phyloP scores from a whole-genome alignment of 352 stramenopile species.

The Globisporangium spinosum region DNA sequence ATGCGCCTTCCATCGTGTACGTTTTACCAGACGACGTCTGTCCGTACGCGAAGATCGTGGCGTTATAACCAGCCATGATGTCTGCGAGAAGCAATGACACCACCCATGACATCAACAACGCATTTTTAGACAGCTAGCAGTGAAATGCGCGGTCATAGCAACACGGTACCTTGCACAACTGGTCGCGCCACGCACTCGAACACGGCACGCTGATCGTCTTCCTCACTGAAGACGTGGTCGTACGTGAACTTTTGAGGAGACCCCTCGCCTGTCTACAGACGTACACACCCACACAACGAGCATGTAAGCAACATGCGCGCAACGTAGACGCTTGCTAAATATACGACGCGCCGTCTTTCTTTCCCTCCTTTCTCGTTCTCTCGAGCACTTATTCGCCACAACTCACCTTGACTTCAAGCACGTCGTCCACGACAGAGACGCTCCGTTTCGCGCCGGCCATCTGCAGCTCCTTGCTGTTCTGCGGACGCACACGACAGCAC shows the following conservation, averaged over 20 bases:
- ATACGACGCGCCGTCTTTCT: not conserved
- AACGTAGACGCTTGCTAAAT: not conserved
- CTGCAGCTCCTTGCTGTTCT: constrained; percentile 75
- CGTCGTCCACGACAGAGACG: constrained; percentile 45
- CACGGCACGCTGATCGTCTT: constrained; percentile 78
- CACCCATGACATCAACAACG: not conserved
- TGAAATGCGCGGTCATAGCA: not conserved
- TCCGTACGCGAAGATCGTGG: constrained; percentile 92
- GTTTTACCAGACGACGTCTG: constrained; percentile 89
- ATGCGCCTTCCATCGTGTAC: constrained; percentile 85
- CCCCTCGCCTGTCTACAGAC: constrained; percentile 40
- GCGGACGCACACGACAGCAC: constrained; percentile 76
- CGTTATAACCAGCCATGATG: constrained; percentile 92
- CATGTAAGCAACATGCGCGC: too few relatives aligned
- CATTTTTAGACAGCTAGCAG: not conserved
- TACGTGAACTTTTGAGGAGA: constrained; percentile 83
- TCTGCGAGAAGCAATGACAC: constrained; percentile 32
- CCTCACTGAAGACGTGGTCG: constrained; percentile 87
- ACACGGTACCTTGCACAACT: constrained; percentile 75
- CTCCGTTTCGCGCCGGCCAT: constrained; percentile 53
- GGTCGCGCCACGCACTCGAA: constrained; percentile 88
- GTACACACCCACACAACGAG: not conserved
- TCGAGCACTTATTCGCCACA: not conserved
- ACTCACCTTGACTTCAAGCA: constrained; percentile 66
- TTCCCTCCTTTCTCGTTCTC: not conserved